Conservation (phyloP, 108 stramenopile species). For the Nitzschia putrida region DNA sequence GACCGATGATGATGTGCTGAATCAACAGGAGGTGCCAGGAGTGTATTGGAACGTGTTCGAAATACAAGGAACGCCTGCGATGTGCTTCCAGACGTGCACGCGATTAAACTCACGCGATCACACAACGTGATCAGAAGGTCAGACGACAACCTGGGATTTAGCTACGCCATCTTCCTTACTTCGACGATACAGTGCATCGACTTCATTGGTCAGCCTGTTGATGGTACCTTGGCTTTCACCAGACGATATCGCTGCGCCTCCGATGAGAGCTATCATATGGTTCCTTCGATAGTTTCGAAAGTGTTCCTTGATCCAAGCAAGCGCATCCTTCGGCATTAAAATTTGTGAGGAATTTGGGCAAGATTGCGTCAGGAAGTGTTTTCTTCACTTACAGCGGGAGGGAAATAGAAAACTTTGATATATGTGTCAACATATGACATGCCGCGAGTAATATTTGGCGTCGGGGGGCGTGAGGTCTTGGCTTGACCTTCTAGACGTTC, state of each 20-base stretch:
- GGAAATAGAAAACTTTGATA: constrained; percentile 90
- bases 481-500: constrained; percentile 42
- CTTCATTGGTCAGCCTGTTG: not conserved
- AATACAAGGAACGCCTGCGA: no score
- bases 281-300: constrained; percentile 16
- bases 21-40: no score
- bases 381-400: constrained; percentile 45
- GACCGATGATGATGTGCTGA: no score
- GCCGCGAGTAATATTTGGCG: constrained; percentile 27
- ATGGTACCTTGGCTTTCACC: constrained; percentile 7
- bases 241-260: constrained; percentile 12
- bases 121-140: no score
- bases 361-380: no score
- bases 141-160: no score
- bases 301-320: constrained; percentile 32
- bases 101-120: no score
- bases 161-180: no score
- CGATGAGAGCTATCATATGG: constrained; percentile 27
- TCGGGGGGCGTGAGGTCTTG: constrained; percentile 34
- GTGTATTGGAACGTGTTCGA: no score
- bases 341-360: not conserved
- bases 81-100: no score
- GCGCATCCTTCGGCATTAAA: constrained; percentile 15
- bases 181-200: not conserved
- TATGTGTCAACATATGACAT: constrained; percentile 85